Evolutionary conservation across 768 basidiomycete genomes (phyloP).

Genomic region (Trametes punicea): DNA sequence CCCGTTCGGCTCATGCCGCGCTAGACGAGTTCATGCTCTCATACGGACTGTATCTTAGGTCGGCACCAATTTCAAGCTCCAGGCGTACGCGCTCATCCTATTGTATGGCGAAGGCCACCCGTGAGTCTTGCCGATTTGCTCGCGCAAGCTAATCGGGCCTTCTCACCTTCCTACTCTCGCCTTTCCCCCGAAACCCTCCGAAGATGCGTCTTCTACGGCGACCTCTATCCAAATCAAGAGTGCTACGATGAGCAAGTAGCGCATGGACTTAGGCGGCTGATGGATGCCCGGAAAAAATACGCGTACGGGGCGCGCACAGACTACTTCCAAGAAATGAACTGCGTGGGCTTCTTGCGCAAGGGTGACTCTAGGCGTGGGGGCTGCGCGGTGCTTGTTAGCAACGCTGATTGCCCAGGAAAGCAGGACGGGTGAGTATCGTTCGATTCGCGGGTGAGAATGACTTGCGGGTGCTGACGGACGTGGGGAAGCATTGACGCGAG

Average conservation of each 20-base stretch:
- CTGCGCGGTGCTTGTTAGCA: slow-evolving; percentile 72
- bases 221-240: slow-evolving; percentile 70
- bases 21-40: not conserved
- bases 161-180: not conserved
- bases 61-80: slow-evolving; percentile 64
- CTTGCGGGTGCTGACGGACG: slow-evolving; percentile 25
- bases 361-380: slow-evolving; percentile 55
- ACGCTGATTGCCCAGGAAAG: slow-evolving; percentile 28
- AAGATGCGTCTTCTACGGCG: slow-evolving; percentile 88
- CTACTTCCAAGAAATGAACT: slow-evolving; percentile 56
- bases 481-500: slow-evolving; percentile 35
- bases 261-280: slow-evolving; percentile 48
- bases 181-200: not conserved
- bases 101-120: slow-evolving; percentile 69
- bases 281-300: slow-evolving; percentile 58
- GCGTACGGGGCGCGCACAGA: slow-evolving; percentile 66
- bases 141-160: not conserved
- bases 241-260: slow-evolving; percentile 57
- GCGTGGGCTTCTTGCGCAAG: slow-evolving; percentile 72
- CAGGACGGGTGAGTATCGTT: slow-evolving; percentile 7
- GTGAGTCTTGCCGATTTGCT: slow-evolving; percentile 41
- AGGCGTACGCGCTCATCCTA: slow-evolving; percentile 80
- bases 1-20: not conserved
- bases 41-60: slow-evolving; percentile 44
- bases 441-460: not conserved